Percentiles rank a stretch among this genome's conserved stretches.
Conservation (phyloP, 768 basidiomycete genomes). For the Lentinula aciculospora region DNA sequence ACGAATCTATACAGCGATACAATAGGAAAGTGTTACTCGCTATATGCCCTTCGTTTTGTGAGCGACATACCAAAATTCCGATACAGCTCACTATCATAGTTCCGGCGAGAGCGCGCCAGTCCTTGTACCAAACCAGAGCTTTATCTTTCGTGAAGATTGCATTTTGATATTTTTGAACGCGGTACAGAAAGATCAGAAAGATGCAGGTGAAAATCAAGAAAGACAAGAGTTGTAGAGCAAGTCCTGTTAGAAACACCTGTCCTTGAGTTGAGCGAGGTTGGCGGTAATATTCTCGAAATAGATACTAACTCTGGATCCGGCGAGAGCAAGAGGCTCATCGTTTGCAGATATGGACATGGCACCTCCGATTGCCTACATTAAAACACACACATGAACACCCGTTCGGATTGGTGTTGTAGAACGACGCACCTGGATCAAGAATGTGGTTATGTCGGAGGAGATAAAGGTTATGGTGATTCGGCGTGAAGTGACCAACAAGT, state of each 20-base stretch:
- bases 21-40: neutral
- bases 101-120: conserved; percentile 54
- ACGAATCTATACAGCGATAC: conserved; percentile 42
- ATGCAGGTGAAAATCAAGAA: conserved; percentile 44
- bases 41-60: neutral
- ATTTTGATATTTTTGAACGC: conserved; percentile 35
- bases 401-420: neutral
- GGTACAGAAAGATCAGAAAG: conserved; percentile 41
- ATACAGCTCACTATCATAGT: conserved; percentile 51
- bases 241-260: conserved; percentile 52
- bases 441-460: conserved; percentile 44
- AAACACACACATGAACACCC: neutral
- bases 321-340: conserved; percentile 11
- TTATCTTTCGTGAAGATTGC: conserved; percentile 34
- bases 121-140: conserved; percentile 38
- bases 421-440: conserved; percentile 40
- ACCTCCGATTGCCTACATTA: conserved; percentile 27
- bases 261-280: neutral
- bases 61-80: conserved; percentile 55
- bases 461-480: conserved; percentile 44
- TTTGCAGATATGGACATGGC: conserved; percentile 24
- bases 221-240: conserved; percentile 50
- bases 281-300: neutral
- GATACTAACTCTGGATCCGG: conserved; percentile 23
- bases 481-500: conserved; percentile 32